These are phyloP conservation scores for Bretschneidera sinensis DNA, from an alignment of 345 rosid genomes.

Conservation along the genomic window DNA sequence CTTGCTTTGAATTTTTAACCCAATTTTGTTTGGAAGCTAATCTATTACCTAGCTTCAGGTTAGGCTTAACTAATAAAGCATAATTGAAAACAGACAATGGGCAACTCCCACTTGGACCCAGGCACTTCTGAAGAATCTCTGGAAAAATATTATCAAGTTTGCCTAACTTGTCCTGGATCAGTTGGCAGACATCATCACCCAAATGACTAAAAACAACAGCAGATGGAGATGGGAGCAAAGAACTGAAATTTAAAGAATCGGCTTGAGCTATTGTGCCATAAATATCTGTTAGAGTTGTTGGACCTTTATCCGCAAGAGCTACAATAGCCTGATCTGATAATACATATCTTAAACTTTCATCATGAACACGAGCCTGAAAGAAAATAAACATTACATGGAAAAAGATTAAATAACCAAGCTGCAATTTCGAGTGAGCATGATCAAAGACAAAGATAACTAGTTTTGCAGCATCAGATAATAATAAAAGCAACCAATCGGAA, in stretches of 20 bases:
- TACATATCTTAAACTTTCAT: conserved; percentile 80
- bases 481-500: not conserved
- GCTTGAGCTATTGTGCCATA: conserved; percentile 49
- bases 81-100: conserved; percentile 68
- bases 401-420: conserved; percentile 8
- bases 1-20: conserved; percentile 41
- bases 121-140: conserved; percentile 54
- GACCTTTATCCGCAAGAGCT: conserved; percentile 53
- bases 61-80: conserved; percentile 52
- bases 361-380: conserved; percentile 88
- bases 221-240: conserved; percentile 51
- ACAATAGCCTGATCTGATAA: conserved; percentile 78
- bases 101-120: conserved; percentile 75
- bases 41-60: conserved; percentile 31
- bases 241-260: conserved; percentile 43
- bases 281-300: conserved; percentile 41
- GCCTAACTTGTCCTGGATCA: conserved; percentile 39
- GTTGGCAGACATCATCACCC: conserved; percentile 39
- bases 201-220: conserved; percentile 67
- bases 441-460: conserved; percentile 1
- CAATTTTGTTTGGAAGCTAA: conserved; percentile 48
- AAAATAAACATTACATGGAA: conserved; percentile 14
- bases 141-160: conserved; percentile 41
- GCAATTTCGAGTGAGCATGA: not conserved
- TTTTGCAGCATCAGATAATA: not conserved